Evolutionary conservation across 73 alveolate genomes (phyloP), one percentile per base, ranked within the genome.

Genomic region (Tetrahymena borealis): DNA sequence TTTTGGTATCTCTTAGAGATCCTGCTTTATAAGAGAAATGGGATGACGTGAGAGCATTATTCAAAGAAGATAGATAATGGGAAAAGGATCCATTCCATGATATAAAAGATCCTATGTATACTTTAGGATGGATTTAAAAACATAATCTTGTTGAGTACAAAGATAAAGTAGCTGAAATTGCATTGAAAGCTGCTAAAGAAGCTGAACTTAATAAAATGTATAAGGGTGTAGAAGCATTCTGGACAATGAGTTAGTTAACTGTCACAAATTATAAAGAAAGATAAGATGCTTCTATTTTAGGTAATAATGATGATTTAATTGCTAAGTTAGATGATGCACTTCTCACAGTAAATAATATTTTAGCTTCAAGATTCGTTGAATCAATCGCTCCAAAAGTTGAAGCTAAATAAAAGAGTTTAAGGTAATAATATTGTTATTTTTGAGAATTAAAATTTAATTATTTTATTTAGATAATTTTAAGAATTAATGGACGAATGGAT

Each of bases 401-500:
- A 31, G 91, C 78, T 20, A 90, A 95, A 43, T 33, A 90, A 41
- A 39, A 91, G 36, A 78, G 40, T 11, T 92, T 92, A 60, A 60
- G 85, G 85, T 60, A 60, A n/a, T n/a, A 4, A 60, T 60, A 24
- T 20, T 20, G n/a, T 60, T 20, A 20, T 2, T 1, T 18, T 24
- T 60, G 2, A 2, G 16, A 42, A 15, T 60, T 18, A 60, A 60
- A 60, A 60, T 24, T 60, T n/a, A n/a, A 2, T 60, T 60, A 15
- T 60, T 85, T 35, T 85, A 16, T 33, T 93, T 33, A 93, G 95
- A 85, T 39, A 93, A 33, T 93, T 93, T 85, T 40, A 93, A 18
- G 95, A 93, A 40, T 90, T 95, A 31, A 90, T 95, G 41, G 97
- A 95, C 90, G 97, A 95, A 78, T 95, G 96, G 94, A 94, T 94